Percentiles rank a stretch among this genome's conserved stretches.
These are phyloP conservation scores for Fusarium foetens DNA, from an alignment of 2,329 filamentous ascomycete species.

Conservation along the genomic window DNA sequence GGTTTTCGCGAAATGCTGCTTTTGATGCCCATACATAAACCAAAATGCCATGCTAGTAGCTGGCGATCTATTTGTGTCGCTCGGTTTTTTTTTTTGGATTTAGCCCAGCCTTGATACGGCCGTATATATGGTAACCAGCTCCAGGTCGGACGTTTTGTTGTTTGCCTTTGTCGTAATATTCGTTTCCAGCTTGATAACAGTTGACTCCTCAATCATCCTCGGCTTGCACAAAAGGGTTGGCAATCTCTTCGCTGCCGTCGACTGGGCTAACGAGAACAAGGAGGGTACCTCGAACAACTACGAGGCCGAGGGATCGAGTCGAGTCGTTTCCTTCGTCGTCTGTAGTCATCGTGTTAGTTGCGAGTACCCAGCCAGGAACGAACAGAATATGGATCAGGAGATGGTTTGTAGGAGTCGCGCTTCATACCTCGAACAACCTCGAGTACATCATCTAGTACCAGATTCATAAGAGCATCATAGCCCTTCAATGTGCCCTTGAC, in stretches of 20 bases:
- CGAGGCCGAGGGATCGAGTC: conserved; percentile 81
- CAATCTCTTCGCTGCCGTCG: conserved; percentile 94
- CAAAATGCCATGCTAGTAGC: conserved; percentile 21
- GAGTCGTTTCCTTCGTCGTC: conserved; percentile 94
- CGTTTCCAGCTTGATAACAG: conserved; percentile 13
- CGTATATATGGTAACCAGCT: background rate
- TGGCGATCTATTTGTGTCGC: conserved; percentile 9
- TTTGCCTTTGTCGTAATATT: conserved; percentile 9
- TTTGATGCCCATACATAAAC: conserved; percentile 6
- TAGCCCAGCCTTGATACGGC: conserved; percentile 6
- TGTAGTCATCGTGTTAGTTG: conserved; percentile 51
- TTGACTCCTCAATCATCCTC: conserved; percentile 66
- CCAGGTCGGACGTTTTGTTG: background rate
- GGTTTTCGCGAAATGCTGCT: background rate
- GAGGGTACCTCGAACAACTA: conserved; percentile 91
- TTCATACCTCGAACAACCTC: conserved; percentile 84
- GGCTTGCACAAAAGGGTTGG: conserved; percentile 86
- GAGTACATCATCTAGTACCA: conserved; percentile 93
- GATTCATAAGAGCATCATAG: conserved; percentile 97
- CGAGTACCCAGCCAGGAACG: background rate
- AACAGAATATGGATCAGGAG: background rate
- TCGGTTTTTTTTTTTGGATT: conserved; percentile 13
- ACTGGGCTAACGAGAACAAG: conserved; percentile 92
- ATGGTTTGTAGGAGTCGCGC: background rate
- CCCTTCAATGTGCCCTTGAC: conserved; percentile 92